phyloP scores from a whole-genome alignment of 23 red algal species.

The Cyanidiococcus yangmingshanensis region DNA sequence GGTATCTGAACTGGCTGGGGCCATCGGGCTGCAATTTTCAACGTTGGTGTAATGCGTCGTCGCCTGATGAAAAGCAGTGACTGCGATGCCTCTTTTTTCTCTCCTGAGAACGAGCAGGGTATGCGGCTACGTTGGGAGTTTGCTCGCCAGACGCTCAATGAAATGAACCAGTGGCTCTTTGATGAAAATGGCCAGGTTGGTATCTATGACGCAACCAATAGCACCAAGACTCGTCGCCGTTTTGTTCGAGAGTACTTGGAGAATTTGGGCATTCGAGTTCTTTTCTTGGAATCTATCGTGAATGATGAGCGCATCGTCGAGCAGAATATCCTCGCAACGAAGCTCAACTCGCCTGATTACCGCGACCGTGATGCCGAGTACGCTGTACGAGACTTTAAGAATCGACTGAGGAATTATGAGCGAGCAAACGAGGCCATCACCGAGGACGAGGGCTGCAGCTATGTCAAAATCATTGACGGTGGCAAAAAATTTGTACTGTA shows the following conservation, averaged over 20 bases:
- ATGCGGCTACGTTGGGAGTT: slow-evolving; percentile 54
- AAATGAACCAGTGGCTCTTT: slow-evolving; percentile 80
- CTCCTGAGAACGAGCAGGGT: slow-evolving; percentile 59
- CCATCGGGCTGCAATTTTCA: slow-evolving; percentile 61
- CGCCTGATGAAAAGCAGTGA: slow-evolving; percentile 56
- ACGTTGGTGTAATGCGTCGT: slow-evolving; percentile 81
- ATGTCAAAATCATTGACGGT: slow-evolving; percentile 85
- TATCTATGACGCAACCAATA: slow-evolving; percentile 97
- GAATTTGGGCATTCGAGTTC: slow-evolving; percentile 62
- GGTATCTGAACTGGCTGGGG: slow-evolving; percentile 99
- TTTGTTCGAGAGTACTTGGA: slow-evolving; percentile 72
- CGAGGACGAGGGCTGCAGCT: slow-evolving; percentile 51
- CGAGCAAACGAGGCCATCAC: slow-evolving; percentile 52
- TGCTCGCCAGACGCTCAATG: slow-evolving; percentile 63
- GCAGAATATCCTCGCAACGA: slow-evolving; percentile 89
- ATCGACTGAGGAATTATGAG: slow-evolving; percentile 63
- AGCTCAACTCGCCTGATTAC: slow-evolving; percentile 82
- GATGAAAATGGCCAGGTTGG: slow-evolving; percentile 61
- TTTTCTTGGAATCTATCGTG: slow-evolving; percentile 88
- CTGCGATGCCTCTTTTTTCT: slow-evolving; percentile 64
- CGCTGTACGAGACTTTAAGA: slow-evolving; percentile 79
- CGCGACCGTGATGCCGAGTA: slow-evolving; percentile 58
- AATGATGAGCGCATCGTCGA: slow-evolving; percentile 74
- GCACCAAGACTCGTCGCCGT: slow-evolving; percentile 48
- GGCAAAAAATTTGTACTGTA: slow-evolving; percentile 78